These are phyloP conservation scores for Dioszegia hungarica DNA, from an alignment of 768 basidiomycete species.

Conservation along the genomic window DNA sequence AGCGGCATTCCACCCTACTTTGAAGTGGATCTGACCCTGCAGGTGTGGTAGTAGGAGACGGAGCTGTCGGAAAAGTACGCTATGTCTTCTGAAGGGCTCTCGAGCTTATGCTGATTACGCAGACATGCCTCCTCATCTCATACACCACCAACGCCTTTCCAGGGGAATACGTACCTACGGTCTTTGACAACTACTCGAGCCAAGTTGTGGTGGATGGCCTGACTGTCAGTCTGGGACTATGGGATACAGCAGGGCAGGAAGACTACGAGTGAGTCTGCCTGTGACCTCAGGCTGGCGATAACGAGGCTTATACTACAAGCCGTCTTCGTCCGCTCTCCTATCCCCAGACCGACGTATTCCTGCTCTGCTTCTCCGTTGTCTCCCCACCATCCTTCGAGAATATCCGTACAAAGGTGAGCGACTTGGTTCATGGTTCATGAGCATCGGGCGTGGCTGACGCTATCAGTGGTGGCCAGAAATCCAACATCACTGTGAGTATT, in stretches of 20 bases:
- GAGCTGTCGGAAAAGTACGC: constrained; percentile 48
- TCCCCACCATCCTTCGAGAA: constrained; percentile 87
- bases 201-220: constrained; percentile 81
- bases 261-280: constrained; percentile 59
- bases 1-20: background rate
- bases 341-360: constrained; percentile 97
- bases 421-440: background rate
- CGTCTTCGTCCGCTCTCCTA: constrained; percentile 69
- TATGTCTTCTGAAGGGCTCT: background rate
- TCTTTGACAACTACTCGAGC: constrained; percentile 46
- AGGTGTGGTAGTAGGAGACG: constrained; percentile 49
- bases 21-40: background rate
- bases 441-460: constrained; percentile 1
- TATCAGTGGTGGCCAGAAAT: constrained; percentile 60
- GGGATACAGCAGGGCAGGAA: constrained; percentile 97
- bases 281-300: background rate
- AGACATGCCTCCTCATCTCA: constrained; percentile 93
- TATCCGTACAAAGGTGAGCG: constrained; percentile 60
- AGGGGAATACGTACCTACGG: constrained; percentile 59
- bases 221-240: constrained; percentile 89
- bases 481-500: constrained; percentile 70
- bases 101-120: background rate
- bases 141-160: constrained; percentile 96
- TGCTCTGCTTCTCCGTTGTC: constrained; percentile 90
- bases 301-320: constrained; percentile 19